Evolutionary conservation across 768 basidiomycete genomes (phyloP).

Genomic region (Podaxis sp.): DNA sequence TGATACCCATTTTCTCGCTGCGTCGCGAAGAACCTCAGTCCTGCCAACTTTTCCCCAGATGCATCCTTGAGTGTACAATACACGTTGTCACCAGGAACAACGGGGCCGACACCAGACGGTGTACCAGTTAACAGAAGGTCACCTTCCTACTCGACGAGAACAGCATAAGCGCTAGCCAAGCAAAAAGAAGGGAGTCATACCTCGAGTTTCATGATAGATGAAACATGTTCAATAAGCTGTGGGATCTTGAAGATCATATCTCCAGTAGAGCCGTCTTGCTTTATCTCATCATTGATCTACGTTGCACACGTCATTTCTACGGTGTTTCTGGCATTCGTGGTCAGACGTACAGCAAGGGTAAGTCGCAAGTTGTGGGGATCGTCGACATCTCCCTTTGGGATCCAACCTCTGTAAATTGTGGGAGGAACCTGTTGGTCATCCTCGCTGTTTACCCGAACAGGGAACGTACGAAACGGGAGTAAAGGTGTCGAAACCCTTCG

Average conservation of each 20-base stretch:
- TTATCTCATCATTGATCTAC: constrained; percentile 79
- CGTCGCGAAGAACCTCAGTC: constrained; percentile 61
- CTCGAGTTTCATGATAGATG: constrained; percentile 97
- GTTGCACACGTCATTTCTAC: not conserved
- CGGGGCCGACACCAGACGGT: constrained; percentile 83
- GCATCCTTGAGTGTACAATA: constrained; percentile 64
- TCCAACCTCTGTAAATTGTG: constrained; percentile 53
- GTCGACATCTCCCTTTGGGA: constrained; percentile 63
- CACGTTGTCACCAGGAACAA: constrained; percentile 73
- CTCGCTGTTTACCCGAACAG: not conserved
- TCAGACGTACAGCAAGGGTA: constrained; percentile 58
- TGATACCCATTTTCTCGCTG: constrained; percentile 62
- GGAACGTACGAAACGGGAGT: constrained; percentile 75
- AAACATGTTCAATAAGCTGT: constrained; percentile 82
- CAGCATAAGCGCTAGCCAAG: not conserved
- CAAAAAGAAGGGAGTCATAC: constrained; percentile 33
- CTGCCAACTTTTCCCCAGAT: constrained; percentile 50
- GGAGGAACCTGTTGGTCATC: not conserved
- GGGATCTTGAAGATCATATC: constrained; percentile 96
- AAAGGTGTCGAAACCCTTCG: constrained; percentile 97
- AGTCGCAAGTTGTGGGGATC: constrained; percentile 78
- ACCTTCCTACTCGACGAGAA: constrained; percentile 56
- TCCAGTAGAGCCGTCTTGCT: constrained; percentile 79
- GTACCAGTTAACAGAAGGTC: constrained; percentile 92
- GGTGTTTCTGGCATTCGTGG: not conserved